Evolutionary conservation across 805 yeast genomes (phyloP), one percentile per base, ranked within the genome.

Genomic region (Saccharomycopsis oosterbeekiorum): DNA sequence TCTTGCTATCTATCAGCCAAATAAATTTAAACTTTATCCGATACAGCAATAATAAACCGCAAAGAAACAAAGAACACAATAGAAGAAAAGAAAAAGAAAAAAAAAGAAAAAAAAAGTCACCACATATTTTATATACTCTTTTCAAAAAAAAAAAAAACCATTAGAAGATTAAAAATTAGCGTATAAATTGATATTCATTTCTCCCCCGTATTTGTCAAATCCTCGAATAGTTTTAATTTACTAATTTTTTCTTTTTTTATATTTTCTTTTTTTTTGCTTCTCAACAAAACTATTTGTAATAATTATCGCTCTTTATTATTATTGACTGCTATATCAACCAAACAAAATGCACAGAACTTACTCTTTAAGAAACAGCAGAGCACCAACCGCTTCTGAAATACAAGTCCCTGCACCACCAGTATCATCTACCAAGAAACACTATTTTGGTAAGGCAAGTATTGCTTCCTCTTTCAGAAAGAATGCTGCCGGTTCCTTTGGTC

Each of bases 321-420:
- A 19, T 24, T 24, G 50, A 42, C 26, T 17, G 63, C 56, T 3
- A 29, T 29, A 3, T 29, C 34, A 29, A 29, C 53, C 17, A 53
- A 54, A 36, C 58, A 75, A 57, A 67, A 94, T 94, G 99, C 97
- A 93, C 82, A 88, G 97, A 86, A 93, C 99, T 58, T 94, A 94
- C 78, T 93, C 99, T 41, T 81, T 93, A 77, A 91, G 99, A 84
- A 85, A 91, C 69, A 75, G 86, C 61, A 88, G 97, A 76, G 98
- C 97, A 47, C 99, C 99, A 65, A 92, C 99, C 62, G 98, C 98
- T 64, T 84, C 97, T 67, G 97, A 93, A 77, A 76, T 93, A 76
- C 92, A 87, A 74, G 82, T 88, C 58, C 97, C 98, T 40, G 93
- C 96, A 60, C 98, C 98, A 56, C 98, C 97, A 67, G 86, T 96